Percentiles rank a stretch among this genome's conserved stretches.
These are phyloP conservation scores for Herpotrichia juniperi DNA, from an alignment of 2,329 filamentous ascomycete species.

Conservation along the genomic window DNA sequence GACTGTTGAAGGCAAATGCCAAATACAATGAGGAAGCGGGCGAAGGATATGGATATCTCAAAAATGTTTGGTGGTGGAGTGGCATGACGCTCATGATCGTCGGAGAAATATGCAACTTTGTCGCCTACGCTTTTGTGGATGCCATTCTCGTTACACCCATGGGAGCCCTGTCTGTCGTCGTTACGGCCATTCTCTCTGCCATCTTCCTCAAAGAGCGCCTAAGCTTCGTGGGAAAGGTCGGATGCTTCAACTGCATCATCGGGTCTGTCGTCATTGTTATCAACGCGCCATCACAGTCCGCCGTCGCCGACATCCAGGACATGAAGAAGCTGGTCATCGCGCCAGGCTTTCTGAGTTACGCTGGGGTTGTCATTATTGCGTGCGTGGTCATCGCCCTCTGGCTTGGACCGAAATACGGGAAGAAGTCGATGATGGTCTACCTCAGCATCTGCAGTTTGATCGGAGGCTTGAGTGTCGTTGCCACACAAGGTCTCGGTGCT, in stretches of 20 bases:
- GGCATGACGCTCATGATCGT: constrained; percentile 98
- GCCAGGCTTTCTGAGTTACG: constrained; percentile 84
- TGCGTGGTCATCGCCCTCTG: constrained; percentile 76
- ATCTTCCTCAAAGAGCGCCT: constrained; percentile 96
- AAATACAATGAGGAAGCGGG: constrained; percentile 97
- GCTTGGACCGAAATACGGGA: constrained; percentile 86
- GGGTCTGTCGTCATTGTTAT: constrained; percentile 93
- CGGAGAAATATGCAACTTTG: constrained; percentile 96
- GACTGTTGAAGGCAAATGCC: constrained; percentile 87
- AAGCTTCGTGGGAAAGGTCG: constrained; percentile 94
- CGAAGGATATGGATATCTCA: constrained; percentile 96
- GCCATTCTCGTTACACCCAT: constrained; percentile 93
- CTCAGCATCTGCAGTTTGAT: constrained; percentile 95
- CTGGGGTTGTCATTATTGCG: constrained; percentile 80
- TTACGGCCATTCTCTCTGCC: constrained; percentile 87
- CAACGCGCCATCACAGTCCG: constrained; percentile 86
- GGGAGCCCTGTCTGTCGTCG: constrained; percentile 88
- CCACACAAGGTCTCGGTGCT: constrained; percentile 89
- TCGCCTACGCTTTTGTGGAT: constrained; percentile 95
- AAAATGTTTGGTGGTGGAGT: constrained; percentile 92
- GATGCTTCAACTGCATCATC: constrained; percentile 93
- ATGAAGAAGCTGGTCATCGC: constrained; percentile 88
- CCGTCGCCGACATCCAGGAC: constrained; percentile 85
- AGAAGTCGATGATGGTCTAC: constrained; percentile 97
- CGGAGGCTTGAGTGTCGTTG: constrained; percentile 91